Conservation (phyloP, 192 early-diverging fungal species). For the Geranomyces variabilis region DNA sequence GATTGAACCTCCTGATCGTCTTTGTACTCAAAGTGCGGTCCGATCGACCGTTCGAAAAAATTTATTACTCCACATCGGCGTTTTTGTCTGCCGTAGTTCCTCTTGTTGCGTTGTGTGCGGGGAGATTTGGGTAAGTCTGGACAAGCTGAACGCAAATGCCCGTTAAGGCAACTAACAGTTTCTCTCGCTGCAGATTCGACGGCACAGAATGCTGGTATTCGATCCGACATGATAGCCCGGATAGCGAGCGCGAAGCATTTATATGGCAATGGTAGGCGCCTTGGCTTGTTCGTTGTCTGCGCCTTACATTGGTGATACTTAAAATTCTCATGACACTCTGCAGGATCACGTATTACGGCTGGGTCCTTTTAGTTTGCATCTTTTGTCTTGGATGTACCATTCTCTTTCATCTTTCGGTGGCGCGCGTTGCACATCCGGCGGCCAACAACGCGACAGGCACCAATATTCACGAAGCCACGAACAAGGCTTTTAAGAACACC, state of each 20-base stretch:
- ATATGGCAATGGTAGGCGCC: slow-evolving; percentile 23
- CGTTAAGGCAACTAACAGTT: no score
- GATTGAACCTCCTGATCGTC: slow-evolving; percentile 27
- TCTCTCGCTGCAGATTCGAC: neutral
- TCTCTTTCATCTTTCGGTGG: neutral
- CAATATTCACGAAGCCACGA: neutral
- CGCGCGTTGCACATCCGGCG: no score
- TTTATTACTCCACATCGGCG: slow-evolving; percentile 8
- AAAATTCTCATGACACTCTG: neutral
- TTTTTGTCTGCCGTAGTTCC: slow-evolving; percentile 18
- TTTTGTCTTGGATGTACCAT: neutral
- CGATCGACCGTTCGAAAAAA: slow-evolving; percentile 5
- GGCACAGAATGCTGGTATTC: slow-evolving; percentile 32
- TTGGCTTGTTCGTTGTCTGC: neutral
- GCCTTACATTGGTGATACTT: neutral
- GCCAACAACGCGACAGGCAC: no score
- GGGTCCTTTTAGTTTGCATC: neutral
- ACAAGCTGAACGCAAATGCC: no score
- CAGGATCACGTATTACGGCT: slow-evolving; percentile 5
- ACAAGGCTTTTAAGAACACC: slow-evolving; percentile 8
- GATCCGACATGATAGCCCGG: neutral
- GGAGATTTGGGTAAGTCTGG: slow-evolving; percentile 14
- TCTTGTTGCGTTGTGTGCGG: neutral
- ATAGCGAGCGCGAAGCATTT: neutral
- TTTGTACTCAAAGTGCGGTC: slow-evolving; percentile 21